phyloP scores from a whole-genome alignment of 768 basidiomycete species.

The Suillus clintonianus region DNA sequence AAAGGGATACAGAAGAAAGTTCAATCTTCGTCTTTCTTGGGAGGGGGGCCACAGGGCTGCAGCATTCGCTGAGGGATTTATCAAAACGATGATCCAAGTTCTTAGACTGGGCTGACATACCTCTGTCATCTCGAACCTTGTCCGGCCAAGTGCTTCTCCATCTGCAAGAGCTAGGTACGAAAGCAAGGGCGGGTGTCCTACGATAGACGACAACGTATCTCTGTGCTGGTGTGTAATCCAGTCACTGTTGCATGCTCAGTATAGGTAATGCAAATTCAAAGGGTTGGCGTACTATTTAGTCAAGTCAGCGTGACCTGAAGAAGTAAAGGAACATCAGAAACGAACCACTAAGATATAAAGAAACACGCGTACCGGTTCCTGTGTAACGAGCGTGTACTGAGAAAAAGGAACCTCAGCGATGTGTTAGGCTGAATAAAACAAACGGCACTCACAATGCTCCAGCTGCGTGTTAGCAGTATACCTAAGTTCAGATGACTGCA shows the following conservation, averaged over 20 bases:
- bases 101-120: conserved; percentile 39
- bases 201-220: conserved; percentile 90
- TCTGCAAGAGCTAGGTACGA: conserved; percentile 93
- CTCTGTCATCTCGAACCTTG: conserved; percentile 96
- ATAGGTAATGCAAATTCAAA: conserved; percentile 10
- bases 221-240: conserved; percentile 98
- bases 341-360: not conserved
- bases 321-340: conserved; percentile 13
- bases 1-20: not conserved
- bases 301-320: conserved; percentile 88
- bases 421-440: not conserved
- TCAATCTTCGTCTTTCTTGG: conserved; percentile 82
- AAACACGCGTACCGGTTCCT: conserved; percentile 73
- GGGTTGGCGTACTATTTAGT: conserved; percentile 80
- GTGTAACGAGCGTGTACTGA: conserved; percentile 94
- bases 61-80: conserved; percentile 71
- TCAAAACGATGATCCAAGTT: conserved; percentile 22
- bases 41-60: conserved; percentile 92
- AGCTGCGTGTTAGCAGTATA: conserved; percentile 97
- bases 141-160: conserved; percentile 86
- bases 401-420: conserved; percentile 16
- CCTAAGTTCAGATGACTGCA: conserved; percentile 84
- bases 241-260: conserved; percentile 57
- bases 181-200: conserved; percentile 84
- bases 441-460: conserved; percentile 75